A percentile compares a stretch with the other conserved stretches of the same genome.
Evolutionary conservation across 169 alveolate species (phyloP).

Genomic region (Sarcocystis neurona): DNA sequence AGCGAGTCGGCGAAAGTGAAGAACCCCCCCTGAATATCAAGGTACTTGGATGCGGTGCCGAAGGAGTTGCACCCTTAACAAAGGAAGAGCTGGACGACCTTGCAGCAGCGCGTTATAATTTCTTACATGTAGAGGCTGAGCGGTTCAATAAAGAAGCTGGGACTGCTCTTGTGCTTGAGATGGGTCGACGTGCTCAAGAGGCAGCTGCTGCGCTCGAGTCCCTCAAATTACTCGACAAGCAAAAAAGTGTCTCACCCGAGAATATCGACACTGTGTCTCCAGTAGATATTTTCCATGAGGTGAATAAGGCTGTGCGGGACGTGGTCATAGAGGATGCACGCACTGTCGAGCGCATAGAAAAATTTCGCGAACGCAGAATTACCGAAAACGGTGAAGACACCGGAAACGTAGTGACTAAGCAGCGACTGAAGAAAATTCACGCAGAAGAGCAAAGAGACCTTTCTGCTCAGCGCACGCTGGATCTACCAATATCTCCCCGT

Average conservation of each 20-base stretch:
- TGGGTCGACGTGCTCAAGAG: not conserved
- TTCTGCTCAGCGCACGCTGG: no score
- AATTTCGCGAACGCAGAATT: not conserved
- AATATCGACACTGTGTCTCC: not conserved
- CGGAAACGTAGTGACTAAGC: no score
- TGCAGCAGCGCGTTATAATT: constrained; percentile 43
- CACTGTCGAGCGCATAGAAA: not conserved
- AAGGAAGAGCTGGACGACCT: constrained; percentile 53
- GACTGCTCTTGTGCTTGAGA: constrained; percentile 18
- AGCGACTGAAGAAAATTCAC: no score
- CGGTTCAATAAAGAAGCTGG: constrained; percentile 26
- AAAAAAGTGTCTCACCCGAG: constrained; percentile 11
- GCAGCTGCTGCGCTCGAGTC: constrained; percentile 58
- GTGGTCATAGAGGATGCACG: not conserved
- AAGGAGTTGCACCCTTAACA: constrained; percentile 40
- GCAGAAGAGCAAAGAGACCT: no score
- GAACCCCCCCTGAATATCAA: constrained; percentile 20
- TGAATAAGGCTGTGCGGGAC: constrained; percentile 5
- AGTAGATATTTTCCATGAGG: no score
- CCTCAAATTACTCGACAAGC: constrained; percentile 20
- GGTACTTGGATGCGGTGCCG: constrained; percentile 40
- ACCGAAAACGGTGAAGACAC: not conserved
- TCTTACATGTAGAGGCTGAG: constrained; percentile 44
- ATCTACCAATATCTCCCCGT: no score
- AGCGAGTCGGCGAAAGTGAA: not conserved